Conservation (phyloP, 2,329 filamentous ascomycete species). For the Tricladium varicosporioides region DNA sequence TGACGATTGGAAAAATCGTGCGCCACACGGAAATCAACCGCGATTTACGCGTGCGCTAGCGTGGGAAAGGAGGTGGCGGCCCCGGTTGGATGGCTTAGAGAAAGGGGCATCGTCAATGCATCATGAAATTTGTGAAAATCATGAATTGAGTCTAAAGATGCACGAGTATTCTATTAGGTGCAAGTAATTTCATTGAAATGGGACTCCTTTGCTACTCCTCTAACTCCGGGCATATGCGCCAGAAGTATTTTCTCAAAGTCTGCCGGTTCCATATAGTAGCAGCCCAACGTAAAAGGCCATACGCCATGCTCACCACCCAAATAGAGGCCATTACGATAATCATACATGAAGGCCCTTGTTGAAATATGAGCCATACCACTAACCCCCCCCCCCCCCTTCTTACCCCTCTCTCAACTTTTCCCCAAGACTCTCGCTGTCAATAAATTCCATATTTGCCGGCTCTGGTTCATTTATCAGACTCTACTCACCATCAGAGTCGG, state of each 20-base stretch:
- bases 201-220: no score
- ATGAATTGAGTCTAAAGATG: no score
- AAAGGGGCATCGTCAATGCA: no score
- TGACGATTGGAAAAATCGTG: not conserved
- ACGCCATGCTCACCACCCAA: constrained; percentile 7
- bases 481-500: constrained; percentile 10
- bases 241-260: not conserved
- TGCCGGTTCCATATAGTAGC: not conserved
- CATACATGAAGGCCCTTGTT: constrained; percentile 28
- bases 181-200: no score
- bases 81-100: not conserved
- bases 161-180: no score
- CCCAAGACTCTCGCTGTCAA: no score
- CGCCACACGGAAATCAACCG: not conserved
- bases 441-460: no score
- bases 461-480: not conserved
- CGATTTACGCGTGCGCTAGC: not conserved
- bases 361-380: constrained; percentile 23
- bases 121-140: no score
- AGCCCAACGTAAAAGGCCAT: not conserved
- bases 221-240: no score
- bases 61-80: not conserved
- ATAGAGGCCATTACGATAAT: constrained; percentile 21
- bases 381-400: constrained; percentile 6
- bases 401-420: not conserved